Conservation (phyloP, 257 asterid species). For the Solanum gracilifrons region DNA sequence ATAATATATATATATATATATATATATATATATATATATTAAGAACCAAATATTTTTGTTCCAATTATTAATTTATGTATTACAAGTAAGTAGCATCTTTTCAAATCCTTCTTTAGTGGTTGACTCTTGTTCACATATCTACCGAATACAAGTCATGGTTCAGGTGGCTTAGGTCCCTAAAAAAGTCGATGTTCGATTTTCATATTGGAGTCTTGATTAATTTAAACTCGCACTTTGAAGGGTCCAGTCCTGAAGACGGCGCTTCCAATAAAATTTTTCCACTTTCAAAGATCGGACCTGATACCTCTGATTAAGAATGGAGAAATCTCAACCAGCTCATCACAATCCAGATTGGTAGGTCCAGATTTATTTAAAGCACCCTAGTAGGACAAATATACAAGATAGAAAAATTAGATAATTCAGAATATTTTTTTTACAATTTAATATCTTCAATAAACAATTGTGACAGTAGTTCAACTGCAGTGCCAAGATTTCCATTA, state of each 20-base stretch:
- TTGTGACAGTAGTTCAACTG: neutral
- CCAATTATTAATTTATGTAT: neutral
- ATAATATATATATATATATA: too few relatives aligned
- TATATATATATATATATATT: neutral
- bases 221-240: fast-evolving
- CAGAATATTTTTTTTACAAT: neutral
- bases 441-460: neutral
- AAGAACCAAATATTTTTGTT: neutral
- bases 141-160: constrained; percentile 36
- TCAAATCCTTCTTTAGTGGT: constrained; percentile 38
- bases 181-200: too few relatives aligned
- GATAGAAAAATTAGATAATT: neutral
- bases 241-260: fast-evolving
- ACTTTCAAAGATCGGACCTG: fast-evolving
- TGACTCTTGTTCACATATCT: constrained; percentile 29
- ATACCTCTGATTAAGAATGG: too few relatives aligned
- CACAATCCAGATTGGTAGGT: constrained; percentile 2
- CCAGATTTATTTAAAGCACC: constrained; percentile 12
- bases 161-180: constrained; percentile 35
- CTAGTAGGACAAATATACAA: constrained; percentile 9
- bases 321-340: neutral
- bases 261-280: too few relatives aligned
- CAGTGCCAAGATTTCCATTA: neutral
- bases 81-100: neutral
- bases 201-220: too few relatives aligned